Percentiles rank a stretch among this genome's conserved stretches.
These are phyloP conservation scores for Diaporthe ilicicola DNA, from an alignment of 2,329 filamentous ascomycete genomes.

Conservation along the genomic window DNA sequence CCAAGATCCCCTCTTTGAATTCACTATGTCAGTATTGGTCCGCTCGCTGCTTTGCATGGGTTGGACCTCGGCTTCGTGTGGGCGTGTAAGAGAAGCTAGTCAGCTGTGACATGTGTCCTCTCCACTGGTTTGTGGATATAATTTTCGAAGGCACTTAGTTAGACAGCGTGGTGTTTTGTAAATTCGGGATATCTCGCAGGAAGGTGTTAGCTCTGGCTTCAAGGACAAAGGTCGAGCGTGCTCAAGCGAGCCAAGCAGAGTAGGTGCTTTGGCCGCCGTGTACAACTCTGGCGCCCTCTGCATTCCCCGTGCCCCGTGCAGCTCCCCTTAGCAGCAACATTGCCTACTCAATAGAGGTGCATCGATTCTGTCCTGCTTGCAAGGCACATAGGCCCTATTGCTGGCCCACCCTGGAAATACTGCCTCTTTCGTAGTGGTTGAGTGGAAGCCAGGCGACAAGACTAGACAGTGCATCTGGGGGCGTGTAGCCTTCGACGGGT, in stretches of 20 bases:
- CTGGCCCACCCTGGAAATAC: not conserved
- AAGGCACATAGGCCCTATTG: not conserved
- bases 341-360: not conserved
- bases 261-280: not conserved
- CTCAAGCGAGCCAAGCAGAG: not conserved
- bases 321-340: not conserved
- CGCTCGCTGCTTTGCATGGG: not conserved
- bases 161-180: not conserved
- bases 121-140: not conserved
- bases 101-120: not conserved
- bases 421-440: not conserved
- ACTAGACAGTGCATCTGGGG: not conserved
- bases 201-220: not conserved
- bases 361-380: not conserved
- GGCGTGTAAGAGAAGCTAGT: too few relatives aligned
- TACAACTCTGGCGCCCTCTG: not conserved
- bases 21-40: not conserved
- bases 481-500: not conserved
- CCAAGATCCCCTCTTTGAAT: not conserved
- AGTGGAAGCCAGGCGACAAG: not conserved
- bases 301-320: not conserved
- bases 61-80: not conserved
- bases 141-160: not conserved
- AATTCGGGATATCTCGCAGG: not conserved
- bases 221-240: not conserved